phyloP scores from a whole-genome alignment of 2,329 filamentous ascomycete species.

The Talaromyces sp. region DNA sequence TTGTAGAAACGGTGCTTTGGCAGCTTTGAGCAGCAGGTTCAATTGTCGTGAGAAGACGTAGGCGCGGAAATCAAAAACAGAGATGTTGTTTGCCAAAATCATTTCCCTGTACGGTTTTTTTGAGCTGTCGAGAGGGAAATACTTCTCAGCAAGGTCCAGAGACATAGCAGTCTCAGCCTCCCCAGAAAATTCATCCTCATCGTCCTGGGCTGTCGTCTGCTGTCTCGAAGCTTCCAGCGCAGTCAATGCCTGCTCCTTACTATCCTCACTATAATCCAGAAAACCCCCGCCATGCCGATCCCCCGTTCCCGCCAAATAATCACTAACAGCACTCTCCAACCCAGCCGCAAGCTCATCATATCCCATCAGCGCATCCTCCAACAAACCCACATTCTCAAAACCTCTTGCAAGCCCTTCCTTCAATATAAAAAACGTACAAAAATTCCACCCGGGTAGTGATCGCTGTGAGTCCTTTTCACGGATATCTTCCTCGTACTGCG shows the following conservation, averaged over 20 bases:
- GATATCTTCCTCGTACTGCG: conserved; percentile 96
- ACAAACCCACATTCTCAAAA: conserved; percentile 91
- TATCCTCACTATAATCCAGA: conserved; percentile 67
- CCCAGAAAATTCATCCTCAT: conserved; percentile 26
- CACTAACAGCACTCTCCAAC: conserved; percentile 75
- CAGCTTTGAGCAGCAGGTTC: conserved; percentile 73
- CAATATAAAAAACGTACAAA: conserved; percentile 97
- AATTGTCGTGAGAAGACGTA: conserved; percentile 93
- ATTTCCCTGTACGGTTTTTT: conserved; percentile 83
- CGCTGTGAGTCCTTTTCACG: conserved; percentile 88
- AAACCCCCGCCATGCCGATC: conserved; percentile 70
- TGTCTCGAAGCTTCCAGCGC: conserved; percentile 42
- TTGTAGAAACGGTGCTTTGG: conserved; percentile 54
- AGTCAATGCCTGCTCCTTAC: conserved; percentile 58
- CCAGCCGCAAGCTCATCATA: conserved; percentile 93
- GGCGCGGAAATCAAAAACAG: conserved; percentile 88
- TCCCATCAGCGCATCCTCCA: conserved; percentile 89
- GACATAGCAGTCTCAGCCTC: conserved; percentile 30
- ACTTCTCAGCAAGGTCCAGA: conserved; percentile 28
- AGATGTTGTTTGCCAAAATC: conserved; percentile 92
- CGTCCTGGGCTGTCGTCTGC: conserved; percentile 1
- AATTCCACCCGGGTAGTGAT: conserved; percentile 91
- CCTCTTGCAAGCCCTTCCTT: conserved; percentile 92
- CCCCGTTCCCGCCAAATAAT: conserved; percentile 61
- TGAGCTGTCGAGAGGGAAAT: conserved; percentile 50